These are phyloP conservation scores for Saturnispora gosingensis DNA, from an alignment of 805 yeast genomes.

Conservation along the genomic window DNA sequence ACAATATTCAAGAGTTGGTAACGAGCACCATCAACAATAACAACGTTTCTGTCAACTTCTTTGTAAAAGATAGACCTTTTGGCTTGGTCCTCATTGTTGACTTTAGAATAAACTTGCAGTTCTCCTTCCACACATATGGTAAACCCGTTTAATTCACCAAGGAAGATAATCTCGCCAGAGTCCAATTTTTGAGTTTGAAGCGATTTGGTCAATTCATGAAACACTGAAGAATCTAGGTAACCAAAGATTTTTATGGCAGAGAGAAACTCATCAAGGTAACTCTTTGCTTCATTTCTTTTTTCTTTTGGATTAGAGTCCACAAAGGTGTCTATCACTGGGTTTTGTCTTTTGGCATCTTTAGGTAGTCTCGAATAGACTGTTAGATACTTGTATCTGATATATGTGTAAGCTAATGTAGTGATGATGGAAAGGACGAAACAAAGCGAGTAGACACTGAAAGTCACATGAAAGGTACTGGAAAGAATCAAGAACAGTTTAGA, in stretches of 20 bases:
- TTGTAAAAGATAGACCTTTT: conserved; percentile 18
- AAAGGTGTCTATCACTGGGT: conserved; percentile 39
- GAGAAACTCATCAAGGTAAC: conserved; percentile 80
- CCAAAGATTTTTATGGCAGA: conserved; percentile 92
- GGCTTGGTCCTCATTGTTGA: conserved; percentile 26
- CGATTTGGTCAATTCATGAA: conserved; percentile 83
- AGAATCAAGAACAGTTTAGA: conserved; percentile 22
- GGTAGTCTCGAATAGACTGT: conserved; percentile 54
- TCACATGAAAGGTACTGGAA: conserved; percentile 39
- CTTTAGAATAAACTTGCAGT: conserved; percentile 64
- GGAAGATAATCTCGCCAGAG: conserved; percentile 62
- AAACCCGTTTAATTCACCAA: conserved; percentile 67
- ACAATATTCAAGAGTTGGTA: conserved; percentile 75
- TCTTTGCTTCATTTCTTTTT: conserved; percentile 36
- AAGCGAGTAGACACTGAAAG: conserved; percentile 42
- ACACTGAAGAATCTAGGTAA: conserved; percentile 79
- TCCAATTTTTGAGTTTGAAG: conserved; percentile 83
- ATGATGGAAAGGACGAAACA: conserved; percentile 26
- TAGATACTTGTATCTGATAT: conserved; percentile 54
- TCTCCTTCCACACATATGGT: conserved; percentile 89
- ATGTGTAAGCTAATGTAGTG: conserved; percentile 31
- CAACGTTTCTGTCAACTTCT: conserved; percentile 31
- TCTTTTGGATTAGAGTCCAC: conserved; percentile 28
- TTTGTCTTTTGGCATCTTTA: conserved; percentile 34
- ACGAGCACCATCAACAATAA: conserved; percentile 44